Percentiles rank a stretch among this genome's conserved stretches.
These are phyloP conservation scores for Pseudopediastrum boryanum DNA, from an alignment of 139 green algal species.

Conservation along the genomic window DNA sequence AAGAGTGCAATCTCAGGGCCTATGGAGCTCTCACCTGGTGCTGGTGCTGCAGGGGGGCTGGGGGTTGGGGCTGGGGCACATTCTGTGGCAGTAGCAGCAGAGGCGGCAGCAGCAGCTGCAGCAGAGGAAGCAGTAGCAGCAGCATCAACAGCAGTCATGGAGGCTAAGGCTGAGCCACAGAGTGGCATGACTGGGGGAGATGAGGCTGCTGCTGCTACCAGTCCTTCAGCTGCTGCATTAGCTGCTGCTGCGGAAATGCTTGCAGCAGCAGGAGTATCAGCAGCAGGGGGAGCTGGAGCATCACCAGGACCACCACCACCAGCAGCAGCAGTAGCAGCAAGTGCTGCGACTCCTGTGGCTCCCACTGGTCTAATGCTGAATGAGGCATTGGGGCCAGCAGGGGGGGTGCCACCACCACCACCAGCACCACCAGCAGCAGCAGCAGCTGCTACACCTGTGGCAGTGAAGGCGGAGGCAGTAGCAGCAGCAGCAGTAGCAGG, in stretches of 20 bases:
- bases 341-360: too few relatives aligned
- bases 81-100: constrained; percentile 26
- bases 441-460: too few relatives aligned
- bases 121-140: constrained; percentile 16
- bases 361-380: too few relatives aligned
- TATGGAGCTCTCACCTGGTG: too few relatives aligned
- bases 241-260: background rate
- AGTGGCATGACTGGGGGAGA: background rate
- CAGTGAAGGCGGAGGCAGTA: background rate
- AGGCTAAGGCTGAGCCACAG: too few relatives aligned
- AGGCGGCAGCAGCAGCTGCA: constrained; percentile 10
- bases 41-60: too few relatives aligned
- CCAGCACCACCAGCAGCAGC: constrained; percentile 11
- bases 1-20: constrained; percentile 17
- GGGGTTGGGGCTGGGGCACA: background rate
- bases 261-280: background rate
- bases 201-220: background rate
- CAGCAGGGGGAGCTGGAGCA: constrained; percentile 21
- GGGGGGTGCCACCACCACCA: too few relatives aligned
- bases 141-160: constrained; percentile 20
- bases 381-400: too few relatives aligned
- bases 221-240: background rate
- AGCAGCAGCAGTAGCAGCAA: background rate
- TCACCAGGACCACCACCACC: background rate
- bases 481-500: background rate